Evolutionary conservation across 805 yeast species (phyloP), one percentile per base, ranked within the genome.

Genomic region (Yarrowia yakushimensis): DNA sequence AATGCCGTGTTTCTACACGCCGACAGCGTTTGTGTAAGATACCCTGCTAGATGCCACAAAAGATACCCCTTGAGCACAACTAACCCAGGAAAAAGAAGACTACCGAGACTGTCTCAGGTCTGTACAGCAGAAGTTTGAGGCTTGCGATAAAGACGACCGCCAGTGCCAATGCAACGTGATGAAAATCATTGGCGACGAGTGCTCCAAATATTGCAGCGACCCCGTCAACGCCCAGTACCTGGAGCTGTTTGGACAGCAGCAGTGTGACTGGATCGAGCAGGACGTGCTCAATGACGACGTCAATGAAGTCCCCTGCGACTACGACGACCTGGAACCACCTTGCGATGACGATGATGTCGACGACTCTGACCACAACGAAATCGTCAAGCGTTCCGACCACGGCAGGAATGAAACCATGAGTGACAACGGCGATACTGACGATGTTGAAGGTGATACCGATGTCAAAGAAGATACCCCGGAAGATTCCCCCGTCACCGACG

Each of bases 111-210:
- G 36, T 54, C 11, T 68, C 68, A 31, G 64, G 61, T 41, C 65
- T 65, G 15, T 62, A 43, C 23, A 68, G 46, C 12, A 18, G 18
- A 23, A 63, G 27, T 60, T 62, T 30, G 65, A 62, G 22, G 45
- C 39, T n/a, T 68, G 69, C 33, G 54, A 48, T 11, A 60, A 48
- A 46, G 33, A 50, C 22, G 69, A 67, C 39, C 23, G 13, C 8
- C 50, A 31, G 39, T 67, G 69, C 59, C 66, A 64, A 52, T 68
- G 71, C 43, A 50, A 31, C 25, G n/a, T 41, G 18, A 63, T 67
- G 22, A 43, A 63, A 12, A 37, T 59, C 15, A 23, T 42, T 2
- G 70, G 69, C 7, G 69, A 66, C 30, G 63, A 57, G 60, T 68
- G 71, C 60, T 68, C 63, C 60, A 52, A 31, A 20, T 48, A 5